These are phyloP conservation scores for Candida xiaguanensis DNA, from an alignment of 805 yeast species.

Conservation along the genomic window DNA sequence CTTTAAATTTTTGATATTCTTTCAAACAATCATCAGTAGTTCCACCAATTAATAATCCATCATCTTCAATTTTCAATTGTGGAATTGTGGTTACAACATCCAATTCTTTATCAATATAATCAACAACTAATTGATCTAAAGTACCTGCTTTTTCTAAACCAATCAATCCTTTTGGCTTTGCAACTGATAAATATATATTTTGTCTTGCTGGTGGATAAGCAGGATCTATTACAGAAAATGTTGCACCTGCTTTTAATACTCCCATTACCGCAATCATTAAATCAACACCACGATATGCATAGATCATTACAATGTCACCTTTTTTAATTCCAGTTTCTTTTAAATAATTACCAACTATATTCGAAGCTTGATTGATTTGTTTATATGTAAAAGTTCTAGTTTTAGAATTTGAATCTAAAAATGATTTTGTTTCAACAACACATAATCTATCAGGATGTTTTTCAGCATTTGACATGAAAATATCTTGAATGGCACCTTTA, in stretches of 20 bases:
- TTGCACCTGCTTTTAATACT: conserved; percentile 96
- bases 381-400: conserved; percentile 76
- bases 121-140: conserved; percentile 71
- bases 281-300: conserved; percentile 97
- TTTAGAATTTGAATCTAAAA: conserved; percentile 47
- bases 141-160: conserved; percentile 89
- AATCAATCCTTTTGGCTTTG: conserved; percentile 86
- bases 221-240: conserved; percentile 97
- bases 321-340: conserved; percentile 74
- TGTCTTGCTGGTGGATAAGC: conserved; percentile 99
- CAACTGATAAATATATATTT: conserved; percentile 87
- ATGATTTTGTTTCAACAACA: conserved; percentile 86
- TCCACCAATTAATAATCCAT: conserved; percentile 72
- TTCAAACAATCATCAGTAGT: conserved; percentile 47
- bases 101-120: conserved; percentile 71
- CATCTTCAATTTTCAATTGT: conserved; percentile 69
- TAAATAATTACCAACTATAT: conserved; percentile 86
- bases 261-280: conserved; percentile 97
- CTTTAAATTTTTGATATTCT: conserved; percentile 42
- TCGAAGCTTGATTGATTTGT: conserved; percentile 91
- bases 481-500: conserved; percentile 96
- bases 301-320: conserved; percentile 97
- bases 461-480: conserved; percentile 82
- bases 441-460: conserved; percentile 83
- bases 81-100: conserved; percentile 72